Conservation (phyloP, 495 filamentous ascomycete species). For the Penicillium ochrochloron region DNA sequence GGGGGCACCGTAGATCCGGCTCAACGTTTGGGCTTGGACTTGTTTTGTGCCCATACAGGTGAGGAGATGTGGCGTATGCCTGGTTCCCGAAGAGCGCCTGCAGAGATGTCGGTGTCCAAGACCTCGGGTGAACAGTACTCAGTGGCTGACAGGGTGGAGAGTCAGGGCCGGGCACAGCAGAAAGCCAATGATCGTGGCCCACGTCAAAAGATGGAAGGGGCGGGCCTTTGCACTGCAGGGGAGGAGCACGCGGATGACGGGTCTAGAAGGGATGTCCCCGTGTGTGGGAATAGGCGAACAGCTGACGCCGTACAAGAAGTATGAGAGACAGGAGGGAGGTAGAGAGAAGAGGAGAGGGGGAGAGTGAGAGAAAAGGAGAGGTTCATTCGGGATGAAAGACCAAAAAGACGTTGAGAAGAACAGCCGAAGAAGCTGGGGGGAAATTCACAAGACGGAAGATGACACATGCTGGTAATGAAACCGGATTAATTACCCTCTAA, state of each 20-base stretch:
- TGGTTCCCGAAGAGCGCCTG: slow-evolving; percentile 24
- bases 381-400: slow-evolving; percentile 3
- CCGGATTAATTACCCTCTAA: background rate
- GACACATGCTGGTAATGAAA: slow-evolving; percentile 21
- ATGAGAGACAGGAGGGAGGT: background rate
- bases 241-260: slow-evolving; percentile 27
- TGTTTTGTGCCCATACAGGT: slow-evolving; percentile 21
- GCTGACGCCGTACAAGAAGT: background rate
- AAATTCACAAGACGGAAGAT: slow-evolving; percentile 14
- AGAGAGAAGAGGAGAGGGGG: background rate
- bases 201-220: slow-evolving; percentile 44
- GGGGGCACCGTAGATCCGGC: slow-evolving; percentile 35
- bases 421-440: slow-evolving; percentile 10
- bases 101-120: slow-evolving; percentile 40
- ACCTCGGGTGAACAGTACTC: slow-evolving; percentile 27
- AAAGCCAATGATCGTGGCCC: slow-evolving; percentile 48
- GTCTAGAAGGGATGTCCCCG: slow-evolving; percentile 27
- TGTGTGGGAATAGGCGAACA: background rate
- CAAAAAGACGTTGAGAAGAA: slow-evolving; percentile 7
- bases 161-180: slow-evolving; percentile 35
- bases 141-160: slow-evolving; percentile 29
- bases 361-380: background rate
- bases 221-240: slow-evolving; percentile 32
- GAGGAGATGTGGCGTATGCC: slow-evolving; percentile 29
- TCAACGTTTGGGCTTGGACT: slow-evolving; percentile 36